These are phyloP conservation scores for Dissoconium aciculare DNA, from an alignment of 2,329 filamentous ascomycete genomes.

Conservation along the genomic window DNA sequence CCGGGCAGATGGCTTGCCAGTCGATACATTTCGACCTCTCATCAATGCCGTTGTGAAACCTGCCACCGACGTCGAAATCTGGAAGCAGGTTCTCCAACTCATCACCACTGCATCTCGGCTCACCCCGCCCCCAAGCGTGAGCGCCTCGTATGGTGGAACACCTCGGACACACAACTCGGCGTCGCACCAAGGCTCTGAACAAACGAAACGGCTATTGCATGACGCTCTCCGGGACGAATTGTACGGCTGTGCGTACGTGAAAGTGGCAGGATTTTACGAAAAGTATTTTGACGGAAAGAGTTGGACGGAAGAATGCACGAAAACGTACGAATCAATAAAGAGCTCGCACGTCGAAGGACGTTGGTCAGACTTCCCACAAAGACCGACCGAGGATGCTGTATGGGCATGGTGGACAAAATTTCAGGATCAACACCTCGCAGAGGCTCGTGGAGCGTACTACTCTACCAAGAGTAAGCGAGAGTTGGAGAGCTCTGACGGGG, in stretches of 20 bases:
- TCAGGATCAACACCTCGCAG: background rate
- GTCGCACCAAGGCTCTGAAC: slow-evolving; percentile 2
- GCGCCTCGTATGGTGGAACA: background rate
- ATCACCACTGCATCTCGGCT: background rate
- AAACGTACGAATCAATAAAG: background rate
- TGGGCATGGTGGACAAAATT: slow-evolving; percentile 1
- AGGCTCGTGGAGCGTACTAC: slow-evolving; percentile 1
- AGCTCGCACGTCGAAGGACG: background rate
- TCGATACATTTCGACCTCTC: slow-evolving; percentile 1
- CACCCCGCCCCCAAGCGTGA: background rate
- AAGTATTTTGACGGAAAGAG: slow-evolving; percentile 1
- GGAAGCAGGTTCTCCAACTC: slow-evolving; percentile 1
- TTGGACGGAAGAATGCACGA: background rate
- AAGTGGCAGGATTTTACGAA: background rate
- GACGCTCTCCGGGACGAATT: slow-evolving; percentile 1
- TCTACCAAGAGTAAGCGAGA: slow-evolving; percentile 1
- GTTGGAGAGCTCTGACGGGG: slow-evolving; percentile 1
- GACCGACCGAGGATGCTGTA: slow-evolving; percentile 1
- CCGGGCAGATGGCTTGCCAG: background rate
- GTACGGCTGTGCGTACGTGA: background rate
- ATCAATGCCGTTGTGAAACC: background rate
- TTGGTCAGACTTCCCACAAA: background rate
- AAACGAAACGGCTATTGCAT: background rate
- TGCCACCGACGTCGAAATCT: background rate
- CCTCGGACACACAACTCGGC: slow-evolving; percentile 1